Evolutionary conservation across 2,329 filamentous ascomycete genomes (phyloP), one percentile per base, ranked within the genome.

Genomic region (Calonectria crousiana): DNA sequence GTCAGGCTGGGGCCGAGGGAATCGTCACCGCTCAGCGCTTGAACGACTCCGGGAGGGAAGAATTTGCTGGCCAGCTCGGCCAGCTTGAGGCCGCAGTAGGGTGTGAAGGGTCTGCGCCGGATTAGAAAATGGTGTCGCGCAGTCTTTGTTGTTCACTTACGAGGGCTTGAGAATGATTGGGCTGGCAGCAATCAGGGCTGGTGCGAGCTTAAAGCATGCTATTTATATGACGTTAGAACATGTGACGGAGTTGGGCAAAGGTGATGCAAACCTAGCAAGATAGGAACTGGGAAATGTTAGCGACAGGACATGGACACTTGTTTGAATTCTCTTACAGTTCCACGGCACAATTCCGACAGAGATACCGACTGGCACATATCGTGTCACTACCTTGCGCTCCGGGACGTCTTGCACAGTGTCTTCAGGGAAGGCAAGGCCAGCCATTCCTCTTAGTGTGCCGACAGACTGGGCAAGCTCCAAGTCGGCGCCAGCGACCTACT

Each of bases 31-130:
- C 89, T 90, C 6, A 93, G 82, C 0, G 85, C 88, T 79, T 93
- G 91, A 5, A 93, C 80, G 41, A 93, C 89, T 62, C 92, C 92
- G 0, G 90, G 88, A 4, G 91, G 90, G 81, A 92, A 90, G 82
- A 92, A 84, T 32, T 87, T 80, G 72, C 88, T 85, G 2, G 86
- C 89, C 4, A 93, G 81, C 81, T 93, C 90, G 14, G 86, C 88
- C 32, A 91, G 79, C 82, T 93, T 93, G 69, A 93, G 84, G 18
- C 85, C 84, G 5, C 85, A 87, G 83, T 91, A 92, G 0, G 90
- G 90, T 0, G 90, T 90, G 81, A 88, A 91, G 0, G 88, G 88
- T 11, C 72, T 73, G 16, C 6, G 3, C 2, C 11, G 23, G 2
- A 23, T 23, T 11, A 10, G 11, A n/a, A 49, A 28, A 11, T 58